A percentile compares a stretch with the other conserved stretches of the same genome.
phyloP scores from a whole-genome alignment of 2,329 filamentous ascomycete species.

The Hypocrella siamensis region DNA sequence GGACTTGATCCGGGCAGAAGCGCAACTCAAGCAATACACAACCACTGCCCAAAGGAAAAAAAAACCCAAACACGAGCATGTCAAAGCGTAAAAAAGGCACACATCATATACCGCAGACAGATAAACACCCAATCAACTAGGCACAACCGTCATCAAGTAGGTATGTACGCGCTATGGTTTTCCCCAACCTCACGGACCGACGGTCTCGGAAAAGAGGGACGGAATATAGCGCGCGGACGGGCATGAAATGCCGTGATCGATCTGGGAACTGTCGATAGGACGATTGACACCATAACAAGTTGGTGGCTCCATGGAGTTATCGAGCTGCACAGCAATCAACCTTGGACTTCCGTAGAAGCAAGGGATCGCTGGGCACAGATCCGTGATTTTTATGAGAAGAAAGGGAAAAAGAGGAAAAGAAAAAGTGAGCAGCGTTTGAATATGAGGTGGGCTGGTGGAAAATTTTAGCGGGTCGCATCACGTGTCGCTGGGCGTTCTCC shows the following conservation, averaged over 20 bases:
- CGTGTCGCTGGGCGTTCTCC: too few species aligned
- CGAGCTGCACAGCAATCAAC: slow-evolving; percentile 78
- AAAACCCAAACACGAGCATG: too few species aligned
- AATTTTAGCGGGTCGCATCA: slow-evolving; percentile 3
- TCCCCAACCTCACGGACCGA: slow-evolving; percentile 81
- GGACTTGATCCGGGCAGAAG: too few species aligned
- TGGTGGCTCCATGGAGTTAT: slow-evolving; percentile 70
- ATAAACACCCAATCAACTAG: not conserved
- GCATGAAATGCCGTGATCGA: slow-evolving; percentile 41
- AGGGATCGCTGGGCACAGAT: slow-evolving; percentile 79
- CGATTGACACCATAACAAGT: slow-evolving; percentile 60
- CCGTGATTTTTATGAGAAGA: slow-evolving; percentile 30
- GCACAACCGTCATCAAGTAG: slow-evolving; percentile 2
- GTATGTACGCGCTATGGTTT: slow-evolving; percentile 49
- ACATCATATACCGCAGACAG: too few species aligned
- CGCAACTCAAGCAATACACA: too few species aligned
- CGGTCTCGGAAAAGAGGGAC: slow-evolving; percentile 77
- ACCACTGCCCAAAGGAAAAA: too few species aligned
- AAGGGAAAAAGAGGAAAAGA: slow-evolving; percentile 19
- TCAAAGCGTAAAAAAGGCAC: not conserved
- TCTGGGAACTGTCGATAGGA: slow-evolving; percentile 97
- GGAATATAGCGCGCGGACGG: slow-evolving; percentile 89
- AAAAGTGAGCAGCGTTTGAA: slow-evolving; percentile 10
- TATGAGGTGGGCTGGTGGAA: slow-evolving; percentile 6
- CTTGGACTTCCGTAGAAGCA: slow-evolving; percentile 34